Conservation (phyloP, 169 alveolate species). For the Eimeria brunetti region DNA sequence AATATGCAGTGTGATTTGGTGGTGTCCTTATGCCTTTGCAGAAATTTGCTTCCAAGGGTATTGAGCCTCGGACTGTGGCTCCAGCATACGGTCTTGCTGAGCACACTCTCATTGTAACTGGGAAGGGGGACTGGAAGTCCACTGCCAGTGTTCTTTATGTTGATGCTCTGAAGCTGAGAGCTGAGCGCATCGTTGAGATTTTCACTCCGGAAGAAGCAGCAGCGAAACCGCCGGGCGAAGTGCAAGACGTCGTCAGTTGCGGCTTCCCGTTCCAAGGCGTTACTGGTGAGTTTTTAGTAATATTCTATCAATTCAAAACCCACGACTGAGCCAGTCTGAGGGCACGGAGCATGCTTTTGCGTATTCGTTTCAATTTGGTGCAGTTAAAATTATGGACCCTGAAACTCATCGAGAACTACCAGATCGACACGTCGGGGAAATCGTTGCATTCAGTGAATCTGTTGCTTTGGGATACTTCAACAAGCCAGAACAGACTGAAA, state of each 20-base stretch:
- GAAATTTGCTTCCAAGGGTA: slow-evolving; percentile 80
- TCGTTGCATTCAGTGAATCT: slow-evolving; percentile 83
- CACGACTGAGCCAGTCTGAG: no score
- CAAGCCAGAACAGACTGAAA: slow-evolving; percentile 82
- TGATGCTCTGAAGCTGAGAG: slow-evolving; percentile 80
- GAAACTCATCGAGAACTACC: slow-evolving; percentile 83
- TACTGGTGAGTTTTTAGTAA: slow-evolving; percentile 53
- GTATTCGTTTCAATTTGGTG: background rate
- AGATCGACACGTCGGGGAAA: slow-evolving; percentile 84
- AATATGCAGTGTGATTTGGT: background rate
- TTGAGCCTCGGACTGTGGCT: slow-evolving; percentile 51
- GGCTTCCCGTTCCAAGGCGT: slow-evolving; percentile 78
- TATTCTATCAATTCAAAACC: background rate
- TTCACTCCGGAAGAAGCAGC: slow-evolving; percentile 71
- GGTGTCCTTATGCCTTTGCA: slow-evolving; percentile 54
- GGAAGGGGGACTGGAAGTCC: slow-evolving; percentile 73
- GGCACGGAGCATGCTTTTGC: background rate
- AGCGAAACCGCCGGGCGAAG: slow-evolving; percentile 58
- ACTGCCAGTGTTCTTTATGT: slow-evolving; percentile 72
- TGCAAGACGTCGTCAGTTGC: slow-evolving; percentile 77
- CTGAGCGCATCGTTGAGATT: slow-evolving; percentile 75
- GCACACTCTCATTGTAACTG: slow-evolving; percentile 86
- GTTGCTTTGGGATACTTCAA: slow-evolving; percentile 86
- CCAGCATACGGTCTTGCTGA: slow-evolving; percentile 89
- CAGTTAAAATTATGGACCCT: slow-evolving; percentile 86